Percentiles rank a stretch among this genome's conserved stretches.
phyloP scores from a whole-genome alignment of 306 rosid species.

The Oemleria cerasiformis region DNA sequence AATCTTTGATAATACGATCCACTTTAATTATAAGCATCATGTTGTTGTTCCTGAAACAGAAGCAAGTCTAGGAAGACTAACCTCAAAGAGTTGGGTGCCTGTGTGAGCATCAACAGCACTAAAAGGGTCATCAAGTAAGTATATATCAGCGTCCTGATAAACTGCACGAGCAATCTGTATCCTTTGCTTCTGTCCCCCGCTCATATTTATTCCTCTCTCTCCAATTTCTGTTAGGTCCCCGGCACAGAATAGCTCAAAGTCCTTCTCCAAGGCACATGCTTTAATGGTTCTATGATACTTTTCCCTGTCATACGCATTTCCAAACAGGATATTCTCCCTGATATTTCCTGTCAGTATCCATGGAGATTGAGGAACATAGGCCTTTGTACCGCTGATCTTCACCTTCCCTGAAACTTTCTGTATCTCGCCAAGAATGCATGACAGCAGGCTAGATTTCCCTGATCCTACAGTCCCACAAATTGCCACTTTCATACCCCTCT shows the following conservation, averaged over 20 bases:
- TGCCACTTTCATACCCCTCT: conserved; percentile 93
- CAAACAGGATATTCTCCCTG: conserved; percentile 78
- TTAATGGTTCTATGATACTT: conserved; percentile 65
- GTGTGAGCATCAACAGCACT: conserved; percentile 99
- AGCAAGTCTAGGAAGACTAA: conserved; percentile 11
- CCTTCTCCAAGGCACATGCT: conserved; percentile 88
- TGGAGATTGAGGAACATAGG: conserved; percentile 89
- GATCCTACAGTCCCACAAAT: conserved; percentile 94
- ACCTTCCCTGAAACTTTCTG: conserved; percentile 68
- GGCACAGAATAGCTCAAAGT: conserved; percentile 72
- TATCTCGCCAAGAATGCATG: conserved; percentile 76
- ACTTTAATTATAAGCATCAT: background rate
- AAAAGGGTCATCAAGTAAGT: conserved; percentile 88
- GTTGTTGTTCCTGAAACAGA: background rate
- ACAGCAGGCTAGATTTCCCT: conserved; percentile 83
- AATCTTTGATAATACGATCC: background rate
- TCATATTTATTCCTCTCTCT: conserved; percentile 96
- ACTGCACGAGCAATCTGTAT: conserved; percentile 91
- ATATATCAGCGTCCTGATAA: conserved; percentile 85
- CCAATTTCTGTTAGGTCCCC: conserved; percentile 95
- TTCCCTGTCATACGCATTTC: conserved; percentile 50
- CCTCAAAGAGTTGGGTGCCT: conserved; percentile 89
- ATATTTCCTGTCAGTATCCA: conserved; percentile 92
- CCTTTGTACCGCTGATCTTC: conserved; percentile 83
- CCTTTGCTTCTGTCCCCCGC: conserved; percentile 99